Percentiles rank a stretch among this genome's conserved stretches.
Evolutionary conservation across 2,329 filamentous ascomycete genomes (phyloP).

Genomic region (Colletotrichum scovillei): DNA sequence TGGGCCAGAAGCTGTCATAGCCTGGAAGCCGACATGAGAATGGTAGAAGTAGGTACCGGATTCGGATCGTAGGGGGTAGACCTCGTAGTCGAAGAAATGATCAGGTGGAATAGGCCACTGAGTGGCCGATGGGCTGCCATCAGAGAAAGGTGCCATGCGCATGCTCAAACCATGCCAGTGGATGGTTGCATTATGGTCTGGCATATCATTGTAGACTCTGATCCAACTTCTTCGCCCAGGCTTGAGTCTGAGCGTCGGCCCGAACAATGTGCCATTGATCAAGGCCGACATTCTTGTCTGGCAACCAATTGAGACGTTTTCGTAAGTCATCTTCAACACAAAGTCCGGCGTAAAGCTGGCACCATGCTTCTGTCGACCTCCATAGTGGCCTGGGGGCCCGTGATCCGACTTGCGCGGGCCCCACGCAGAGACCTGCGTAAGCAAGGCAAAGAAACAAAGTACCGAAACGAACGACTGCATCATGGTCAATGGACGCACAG

Average conservation of each 20-base stretch:
- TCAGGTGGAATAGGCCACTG: conserved; percentile 74
- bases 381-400: conserved; percentile 29
- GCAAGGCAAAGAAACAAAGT: conserved; percentile 13
- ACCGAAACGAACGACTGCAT: conserved; percentile 20
- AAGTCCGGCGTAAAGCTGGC: conserved; percentile 23
- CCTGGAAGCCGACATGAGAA: conserved; percentile 73
- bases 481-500: not conserved
- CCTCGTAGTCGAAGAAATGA: conserved; percentile 76
- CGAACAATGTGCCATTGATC: conserved; percentile 65
- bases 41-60: conserved; percentile 77
- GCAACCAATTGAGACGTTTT: conserved; percentile 58
- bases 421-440: conserved; percentile 19
- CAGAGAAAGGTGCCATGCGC: conserved; percentile 70
- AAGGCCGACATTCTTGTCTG: conserved; percentile 57
- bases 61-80: conserved; percentile 62
- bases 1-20: conserved; percentile 65
- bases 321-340: conserved; percentile 27
- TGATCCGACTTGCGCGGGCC: conserved; percentile 2
- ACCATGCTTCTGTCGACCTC: conserved; percentile 19
- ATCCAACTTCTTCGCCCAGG: conserved; percentile 65
- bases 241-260: conserved; percentile 58
- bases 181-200: conserved; percentile 64
- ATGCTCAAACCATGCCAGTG: conserved; percentile 77
- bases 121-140: conserved; percentile 68
- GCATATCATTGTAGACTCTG: conserved; percentile 68